Percentiles rank a stretch among this genome's conserved stretches.
Conservation (phyloP, 225 moss, liverwort and hornwort genomes). For the Thuidium tamariscinum region DNA sequence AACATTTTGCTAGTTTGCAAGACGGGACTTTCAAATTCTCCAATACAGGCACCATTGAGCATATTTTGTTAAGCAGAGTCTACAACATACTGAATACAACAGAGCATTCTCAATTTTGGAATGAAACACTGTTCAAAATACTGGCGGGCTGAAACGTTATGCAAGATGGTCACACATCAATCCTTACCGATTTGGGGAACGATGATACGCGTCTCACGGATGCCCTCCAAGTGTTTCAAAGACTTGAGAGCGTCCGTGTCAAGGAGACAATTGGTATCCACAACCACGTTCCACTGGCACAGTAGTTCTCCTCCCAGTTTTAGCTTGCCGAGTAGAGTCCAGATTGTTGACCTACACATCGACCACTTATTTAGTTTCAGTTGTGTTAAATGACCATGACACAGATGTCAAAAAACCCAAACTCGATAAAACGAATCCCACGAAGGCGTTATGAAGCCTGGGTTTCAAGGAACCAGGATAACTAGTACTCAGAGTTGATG, state of each 20-base stretch:
- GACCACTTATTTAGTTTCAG: not conserved
- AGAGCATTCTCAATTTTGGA: not conserved
- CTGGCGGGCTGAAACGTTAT: not conserved
- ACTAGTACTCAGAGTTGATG: not conserved
- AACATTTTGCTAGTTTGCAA: not conserved
- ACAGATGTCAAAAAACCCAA: not conserved
- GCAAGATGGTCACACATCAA: not conserved
- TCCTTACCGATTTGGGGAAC: constrained; percentile 59
- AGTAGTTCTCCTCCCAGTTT: constrained; percentile 35
- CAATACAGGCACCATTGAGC: not conserved
- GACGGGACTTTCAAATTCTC: not conserved
- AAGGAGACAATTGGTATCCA: constrained; percentile 77
- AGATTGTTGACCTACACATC: constrained; percentile 34
- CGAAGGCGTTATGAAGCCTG: not conserved
- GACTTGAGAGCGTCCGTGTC: constrained; percentile 52
- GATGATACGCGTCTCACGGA: constrained; percentile 60
- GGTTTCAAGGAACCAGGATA: not conserved
- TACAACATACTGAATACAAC: not conserved
- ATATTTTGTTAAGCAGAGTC: not conserved
- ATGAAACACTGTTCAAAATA: not conserved
- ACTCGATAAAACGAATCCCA: not conserved
- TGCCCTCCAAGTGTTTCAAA: constrained; percentile 62
- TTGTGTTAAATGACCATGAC: not conserved
- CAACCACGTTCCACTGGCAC: constrained; percentile 61
- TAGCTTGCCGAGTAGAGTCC: constrained; percentile 44